Evolutionary conservation across 345 rosid species (phyloP).

Genomic region (Salix suchowensis): DNA sequence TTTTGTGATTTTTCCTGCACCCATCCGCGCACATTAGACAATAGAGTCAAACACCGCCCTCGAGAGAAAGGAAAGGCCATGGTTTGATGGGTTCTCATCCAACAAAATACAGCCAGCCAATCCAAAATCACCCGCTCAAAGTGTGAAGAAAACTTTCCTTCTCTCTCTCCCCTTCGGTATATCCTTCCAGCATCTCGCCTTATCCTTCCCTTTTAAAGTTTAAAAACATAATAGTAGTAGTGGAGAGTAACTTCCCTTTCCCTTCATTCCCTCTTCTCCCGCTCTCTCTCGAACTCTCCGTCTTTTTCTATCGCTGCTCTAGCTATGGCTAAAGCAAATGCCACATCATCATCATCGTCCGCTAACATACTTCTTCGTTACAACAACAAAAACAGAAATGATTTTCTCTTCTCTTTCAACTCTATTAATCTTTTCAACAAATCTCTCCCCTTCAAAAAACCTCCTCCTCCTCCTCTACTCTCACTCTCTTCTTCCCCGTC

Average conservation of each 20-base stretch:
- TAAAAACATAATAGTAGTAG: background rate
- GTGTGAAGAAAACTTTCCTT: no score
- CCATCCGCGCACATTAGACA: no score
- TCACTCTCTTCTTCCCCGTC: constrained; percentile 19
- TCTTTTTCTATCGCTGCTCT: background rate
- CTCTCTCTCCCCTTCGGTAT: constrained; percentile 36
- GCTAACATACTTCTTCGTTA: constrained; percentile 16
- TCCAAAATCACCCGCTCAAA: background rate
- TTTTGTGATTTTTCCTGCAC: no score
- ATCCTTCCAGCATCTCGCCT: constrained; percentile 61
- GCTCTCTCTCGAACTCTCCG: background rate
- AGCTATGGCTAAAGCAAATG: constrained; percentile 39
- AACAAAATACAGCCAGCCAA: background rate
- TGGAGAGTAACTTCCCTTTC: background rate
- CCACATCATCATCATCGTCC: constrained; percentile 14
- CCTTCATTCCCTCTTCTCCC: background rate
- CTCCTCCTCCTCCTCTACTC: constrained; percentile 4
- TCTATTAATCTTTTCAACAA: constrained; percentile 12
- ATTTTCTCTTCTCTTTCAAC: background rate
- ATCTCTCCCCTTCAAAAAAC: constrained; percentile 19
- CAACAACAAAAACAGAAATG: constrained; percentile 6
- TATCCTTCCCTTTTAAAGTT: constrained; percentile 31
- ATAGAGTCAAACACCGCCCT: no score
- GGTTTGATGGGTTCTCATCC: no score
- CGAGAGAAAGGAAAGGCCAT: no score